phyloP scores from a whole-genome alignment of 768 basidiomycete genomes.

The Leccinum obscurum region DNA sequence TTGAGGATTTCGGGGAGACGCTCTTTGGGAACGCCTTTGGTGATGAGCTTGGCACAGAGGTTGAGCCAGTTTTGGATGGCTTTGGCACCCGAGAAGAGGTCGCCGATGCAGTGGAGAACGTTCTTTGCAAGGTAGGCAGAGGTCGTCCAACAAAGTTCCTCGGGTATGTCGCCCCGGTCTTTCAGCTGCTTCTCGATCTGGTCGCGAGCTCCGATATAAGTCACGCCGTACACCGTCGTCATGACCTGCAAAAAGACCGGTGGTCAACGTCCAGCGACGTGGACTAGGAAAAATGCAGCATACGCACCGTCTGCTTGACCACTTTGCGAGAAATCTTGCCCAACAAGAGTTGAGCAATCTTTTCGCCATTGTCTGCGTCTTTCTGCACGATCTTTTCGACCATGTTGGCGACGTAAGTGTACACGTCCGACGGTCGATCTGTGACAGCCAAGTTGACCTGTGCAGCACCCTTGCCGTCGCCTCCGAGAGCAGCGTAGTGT shows the following conservation, averaged over 20 bases:
- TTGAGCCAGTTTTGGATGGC: slow-evolving; percentile 92
- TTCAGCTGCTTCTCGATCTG: slow-evolving; percentile 91
- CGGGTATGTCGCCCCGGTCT: slow-evolving; percentile 68
- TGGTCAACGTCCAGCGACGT: background rate
- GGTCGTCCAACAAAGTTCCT: slow-evolving; percentile 71
- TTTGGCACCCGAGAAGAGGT: slow-evolving; percentile 91
- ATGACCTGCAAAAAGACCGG: slow-evolving; percentile 60
- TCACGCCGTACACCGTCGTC: slow-evolving; percentile 99
- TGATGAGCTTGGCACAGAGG: slow-evolving; percentile 76
- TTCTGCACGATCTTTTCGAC: slow-evolving; percentile 66
- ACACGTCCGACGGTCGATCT: slow-evolving; percentile 91
- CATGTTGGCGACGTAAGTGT: slow-evolving; percentile 86
- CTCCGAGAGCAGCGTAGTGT: slow-evolving; percentile 97
- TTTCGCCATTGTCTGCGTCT: slow-evolving; percentile 53
- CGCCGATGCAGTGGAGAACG: slow-evolving; percentile 81
- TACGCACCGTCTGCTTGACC: slow-evolving; percentile 91
- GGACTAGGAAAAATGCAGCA: background rate
- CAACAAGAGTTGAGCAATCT: slow-evolving; percentile 57
- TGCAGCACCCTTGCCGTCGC: slow-evolving; percentile 81
- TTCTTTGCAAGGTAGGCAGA: slow-evolving; percentile 80
- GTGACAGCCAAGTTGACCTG: slow-evolving; percentile 90
- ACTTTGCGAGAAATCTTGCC: slow-evolving; percentile 90
- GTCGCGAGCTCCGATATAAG: slow-evolving; percentile 89
- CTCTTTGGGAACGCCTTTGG: slow-evolving; percentile 80
- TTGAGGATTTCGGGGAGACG: slow-evolving; percentile 51